These are phyloP conservation scores for Ophiostoma novo-ulmi DNA, from an alignment of 2,329 filamentous ascomycete species.

Conservation along the genomic window DNA sequence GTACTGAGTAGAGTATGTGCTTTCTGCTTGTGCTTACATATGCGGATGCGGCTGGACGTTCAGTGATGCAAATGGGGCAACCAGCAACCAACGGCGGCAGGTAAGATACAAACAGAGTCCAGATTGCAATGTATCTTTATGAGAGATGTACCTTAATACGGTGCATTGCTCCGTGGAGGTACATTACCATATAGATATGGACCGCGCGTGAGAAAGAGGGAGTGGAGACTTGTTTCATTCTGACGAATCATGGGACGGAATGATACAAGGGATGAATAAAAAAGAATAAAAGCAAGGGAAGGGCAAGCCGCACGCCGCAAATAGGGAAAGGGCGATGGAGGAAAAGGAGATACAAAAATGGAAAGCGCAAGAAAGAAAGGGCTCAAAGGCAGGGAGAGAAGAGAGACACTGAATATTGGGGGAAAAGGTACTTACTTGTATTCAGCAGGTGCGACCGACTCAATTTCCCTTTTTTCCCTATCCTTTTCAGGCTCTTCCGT, in stretches of 20 bases:
- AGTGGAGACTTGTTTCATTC: not conserved
- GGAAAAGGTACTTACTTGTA: not conserved
- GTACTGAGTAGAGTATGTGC: too few species aligned
- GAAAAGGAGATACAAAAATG: not conserved
- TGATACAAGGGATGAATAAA: slow-evolving; percentile 3
- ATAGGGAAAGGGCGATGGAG: not conserved
- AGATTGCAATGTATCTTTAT: not conserved
- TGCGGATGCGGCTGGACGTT: not conserved
- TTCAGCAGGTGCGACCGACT: slow-evolving; percentile 6
- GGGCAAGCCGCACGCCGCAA: not conserved
- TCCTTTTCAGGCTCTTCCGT: not conserved
- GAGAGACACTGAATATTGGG: slow-evolving; percentile 10
- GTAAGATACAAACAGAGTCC: not conserved
- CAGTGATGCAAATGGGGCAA: not conserved
- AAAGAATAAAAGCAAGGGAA: not conserved
- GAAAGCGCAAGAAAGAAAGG: not conserved
- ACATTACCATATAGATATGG: not conserved
- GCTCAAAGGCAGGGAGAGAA: not conserved
- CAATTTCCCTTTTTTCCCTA: not conserved
- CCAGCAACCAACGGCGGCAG: not conserved
- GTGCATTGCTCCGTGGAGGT: not conserved
- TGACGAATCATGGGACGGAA: not conserved
- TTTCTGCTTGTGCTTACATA: not conserved
- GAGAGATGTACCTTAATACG: not conserved
- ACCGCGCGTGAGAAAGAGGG: not conserved